Conservation (phyloP, 164 flowering plant genomes). For the Aristolochia californica region DNA sequence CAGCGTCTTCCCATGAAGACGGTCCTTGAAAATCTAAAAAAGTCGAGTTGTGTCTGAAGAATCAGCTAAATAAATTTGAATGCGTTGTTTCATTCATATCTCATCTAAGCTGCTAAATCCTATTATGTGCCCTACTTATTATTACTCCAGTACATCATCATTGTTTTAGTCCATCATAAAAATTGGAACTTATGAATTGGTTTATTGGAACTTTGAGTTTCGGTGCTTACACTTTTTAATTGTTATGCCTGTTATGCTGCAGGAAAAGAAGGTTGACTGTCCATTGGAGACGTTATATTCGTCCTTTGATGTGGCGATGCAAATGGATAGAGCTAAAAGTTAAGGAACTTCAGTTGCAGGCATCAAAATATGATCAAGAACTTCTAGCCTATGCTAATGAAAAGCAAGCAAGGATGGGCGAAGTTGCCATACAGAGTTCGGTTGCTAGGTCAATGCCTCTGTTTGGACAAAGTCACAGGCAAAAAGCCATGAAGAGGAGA, state of each 20-base stretch:
- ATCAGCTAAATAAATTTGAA: too few species aligned
- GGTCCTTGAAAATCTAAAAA: too few species aligned
- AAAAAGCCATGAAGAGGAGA: constrained; percentile 53
- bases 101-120: too few species aligned
- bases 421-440: constrained; percentile 23
- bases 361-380: constrained; percentile 39
- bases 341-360: constrained; percentile 56
- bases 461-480: constrained; percentile 20
- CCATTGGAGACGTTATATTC: constrained; percentile 77
- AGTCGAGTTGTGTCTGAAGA: too few species aligned
- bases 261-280: constrained; percentile 77
- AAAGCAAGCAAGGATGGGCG: constrained; percentile 25
- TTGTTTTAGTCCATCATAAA: too few species aligned
- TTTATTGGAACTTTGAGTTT: too few species aligned
- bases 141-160: too few species aligned
- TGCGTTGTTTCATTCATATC: too few species aligned
- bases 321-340: constrained; percentile 78
- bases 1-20: too few species aligned
- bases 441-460: constrained; percentile 55
- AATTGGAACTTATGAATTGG: too few species aligned
- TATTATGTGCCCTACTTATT: too few species aligned
- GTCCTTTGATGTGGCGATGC: constrained; percentile 76
- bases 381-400: constrained; percentile 30
- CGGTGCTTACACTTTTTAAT: too few species aligned
- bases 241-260: neutral